Evolutionary conservation across 2,329 filamentous ascomycete species (phyloP), one percentile per base, ranked within the genome.

Genomic region (Arthrobotrys musiformis): DNA sequence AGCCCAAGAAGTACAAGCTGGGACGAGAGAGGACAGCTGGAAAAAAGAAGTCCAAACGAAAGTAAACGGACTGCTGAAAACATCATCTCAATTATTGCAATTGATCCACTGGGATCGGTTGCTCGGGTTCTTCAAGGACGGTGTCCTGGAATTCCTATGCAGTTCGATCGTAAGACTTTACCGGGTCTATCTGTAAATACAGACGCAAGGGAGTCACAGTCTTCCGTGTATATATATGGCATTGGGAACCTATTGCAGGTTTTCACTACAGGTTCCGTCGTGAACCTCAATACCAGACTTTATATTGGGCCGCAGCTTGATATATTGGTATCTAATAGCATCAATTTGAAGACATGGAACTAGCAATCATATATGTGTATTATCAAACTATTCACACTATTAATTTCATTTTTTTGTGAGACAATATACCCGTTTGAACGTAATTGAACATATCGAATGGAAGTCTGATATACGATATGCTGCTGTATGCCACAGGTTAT

Each of bases 1-100:
- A 91, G 50, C 93, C 94, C 6, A 91, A 96, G 88, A 97, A 97
- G 89, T 96, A 95, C 87, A 90, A 87, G 82, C 90, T 87, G n/a
- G 79, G 50, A 84, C 84, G 80, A 84, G 84, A 73, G 85, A 85
- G 85, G 68, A 81, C 63, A 19, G 74, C 69, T 4, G 79, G 72
- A 42, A 79, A 80, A 69, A 79, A 79, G 70, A 79, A 78, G 70
- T 75, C 52, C 61, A 78, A 78, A 24, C 17, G 48, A n/a, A 70
- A 67, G 61, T 77, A 66, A 44, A 24, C 35, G 30, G 33, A 19
- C 8, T 24, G n/a, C 40, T 26, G 33, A 58, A 24, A 24, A 8
- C n/a, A 15, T 11, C 9, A 9, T 15, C 5, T 40, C 7, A 6
- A 11, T 13, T 40, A 40, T 26, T 30, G 19, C 15, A 15, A 24